Conservation (phyloP, 169 alveolate species). For the Theileria parva region DNA sequence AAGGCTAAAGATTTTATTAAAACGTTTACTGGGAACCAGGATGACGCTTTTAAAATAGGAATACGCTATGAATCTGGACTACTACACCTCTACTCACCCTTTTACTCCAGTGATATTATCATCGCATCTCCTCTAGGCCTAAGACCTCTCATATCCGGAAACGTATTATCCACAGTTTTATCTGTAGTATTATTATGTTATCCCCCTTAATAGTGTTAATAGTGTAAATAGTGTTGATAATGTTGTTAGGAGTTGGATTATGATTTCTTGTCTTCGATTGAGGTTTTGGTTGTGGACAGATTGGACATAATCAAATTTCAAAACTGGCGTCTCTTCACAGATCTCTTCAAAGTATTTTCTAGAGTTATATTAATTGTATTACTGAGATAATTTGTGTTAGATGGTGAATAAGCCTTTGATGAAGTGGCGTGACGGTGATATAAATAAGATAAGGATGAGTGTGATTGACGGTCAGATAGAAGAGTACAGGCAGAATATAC, state of each 20-base stretch:
- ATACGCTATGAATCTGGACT: constrained; percentile 75
- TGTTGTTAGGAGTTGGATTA: constrained; percentile 63
- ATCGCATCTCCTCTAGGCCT: constrained; percentile 89
- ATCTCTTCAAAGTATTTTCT: constrained; percentile 58
- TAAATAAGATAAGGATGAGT: constrained; percentile 65
- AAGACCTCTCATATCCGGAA: constrained; percentile 21
- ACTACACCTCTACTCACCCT: constrained; percentile 79
- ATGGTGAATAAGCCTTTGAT: constrained; percentile 64
- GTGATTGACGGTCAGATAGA: constrained; percentile 66
- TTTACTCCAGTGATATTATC: constrained; percentile 81
- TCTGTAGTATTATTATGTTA: too few species aligned
- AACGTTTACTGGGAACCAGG: constrained; percentile 76
- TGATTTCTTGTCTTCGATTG: constrained; percentile 86
- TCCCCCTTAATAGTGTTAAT: too few species aligned
- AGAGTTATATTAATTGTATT: too few species aligned
- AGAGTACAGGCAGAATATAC: constrained; percentile 68
- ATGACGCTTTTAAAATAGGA: constrained; percentile 86
- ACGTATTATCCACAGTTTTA: constrained; percentile 12
- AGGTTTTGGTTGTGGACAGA: constrained; percentile 80
- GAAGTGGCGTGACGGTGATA: constrained; percentile 74
- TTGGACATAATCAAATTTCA: constrained; percentile 84
- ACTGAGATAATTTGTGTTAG: too few species aligned
- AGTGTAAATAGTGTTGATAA: too few species aligned
- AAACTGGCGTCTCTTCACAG: constrained; percentile 80
- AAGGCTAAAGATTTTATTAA: constrained; percentile 69